Conservation (phyloP, 371 early-diverging fungal genomes). For the Batkoa obscura region DNA sequence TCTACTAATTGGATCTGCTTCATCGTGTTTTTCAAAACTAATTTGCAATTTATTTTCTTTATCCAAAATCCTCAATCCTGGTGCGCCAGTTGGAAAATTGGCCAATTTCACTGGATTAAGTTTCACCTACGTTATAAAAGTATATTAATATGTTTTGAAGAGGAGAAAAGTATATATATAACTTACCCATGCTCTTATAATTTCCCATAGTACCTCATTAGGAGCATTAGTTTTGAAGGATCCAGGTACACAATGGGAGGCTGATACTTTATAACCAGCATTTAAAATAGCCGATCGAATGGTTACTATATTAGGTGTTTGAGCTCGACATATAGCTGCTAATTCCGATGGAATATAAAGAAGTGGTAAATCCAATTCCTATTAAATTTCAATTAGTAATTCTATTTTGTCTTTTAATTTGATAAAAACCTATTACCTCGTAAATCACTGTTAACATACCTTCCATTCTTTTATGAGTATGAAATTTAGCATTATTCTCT, state of each 20-base stretch:
- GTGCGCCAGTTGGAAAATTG: slow-evolving; percentile 43
- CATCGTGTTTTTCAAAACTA: slow-evolving; percentile 45
- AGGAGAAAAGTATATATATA: slow-evolving; percentile 13
- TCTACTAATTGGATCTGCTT: slow-evolving; percentile 52
- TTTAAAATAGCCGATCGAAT: slow-evolving; percentile 78
- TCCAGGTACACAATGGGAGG: slow-evolving; percentile 69
- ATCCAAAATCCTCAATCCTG: slow-evolving; percentile 41
- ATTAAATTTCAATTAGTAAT: neutral
- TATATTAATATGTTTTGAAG: neutral
- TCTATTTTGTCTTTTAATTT: too few relatives aligned
- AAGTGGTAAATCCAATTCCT: slow-evolving; percentile 56
- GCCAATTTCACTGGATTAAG: slow-evolving; percentile 40
- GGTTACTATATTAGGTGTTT: neutral
- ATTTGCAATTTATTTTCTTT: slow-evolving; percentile 33
- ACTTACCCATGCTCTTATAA: slow-evolving; percentile 65
- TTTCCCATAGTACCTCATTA: slow-evolving; percentile 74
- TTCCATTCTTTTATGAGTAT: slow-evolving; percentile 68
- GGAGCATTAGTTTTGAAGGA: slow-evolving; percentile 96
- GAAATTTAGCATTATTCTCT: slow-evolving; percentile 26
- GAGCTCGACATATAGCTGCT: slow-evolving; percentile 13
- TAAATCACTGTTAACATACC: slow-evolving; percentile 88
- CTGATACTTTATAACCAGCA: slow-evolving; percentile 78
- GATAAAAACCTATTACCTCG: slow-evolving; percentile 28
- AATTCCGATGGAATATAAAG: slow-evolving; percentile 35
- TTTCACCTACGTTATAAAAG: slow-evolving; percentile 17